Percentiles rank a stretch among this genome's conserved stretches.
Evolutionary conservation across 345 rosid species (phyloP).

Genomic region (Eucalyptus decipiens): DNA sequence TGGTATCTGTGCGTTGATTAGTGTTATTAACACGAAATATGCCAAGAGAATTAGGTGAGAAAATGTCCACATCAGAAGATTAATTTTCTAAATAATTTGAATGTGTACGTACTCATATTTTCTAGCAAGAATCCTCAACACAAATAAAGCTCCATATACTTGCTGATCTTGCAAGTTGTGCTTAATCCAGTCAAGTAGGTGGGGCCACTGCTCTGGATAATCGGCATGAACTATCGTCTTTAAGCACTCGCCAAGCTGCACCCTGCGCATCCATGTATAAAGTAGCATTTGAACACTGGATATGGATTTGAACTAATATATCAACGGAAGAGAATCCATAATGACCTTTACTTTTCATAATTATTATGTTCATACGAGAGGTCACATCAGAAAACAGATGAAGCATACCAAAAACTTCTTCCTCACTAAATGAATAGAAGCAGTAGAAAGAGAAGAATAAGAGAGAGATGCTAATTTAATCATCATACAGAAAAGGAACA

Average conservation of each 20-base stretch:
- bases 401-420: not conserved
- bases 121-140: constrained; percentile 85
- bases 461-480: not conserved
- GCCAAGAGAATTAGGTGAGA: not conserved
- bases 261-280: constrained; percentile 27
- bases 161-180: constrained; percentile 84
- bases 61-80: not conserved
- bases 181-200: constrained; percentile 90
- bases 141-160: constrained; percentile 85
- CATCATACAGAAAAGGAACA: not conserved
- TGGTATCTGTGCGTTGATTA: not conserved
- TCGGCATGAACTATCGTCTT: constrained; percentile 92
- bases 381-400: not conserved
- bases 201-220: constrained; percentile 99
- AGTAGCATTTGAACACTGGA: not conserved
- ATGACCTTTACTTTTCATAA: not conserved
- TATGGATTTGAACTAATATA: not conserved
- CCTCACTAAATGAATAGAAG: not conserved
- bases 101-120: constrained; percentile 77
- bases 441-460: not conserved
- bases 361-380: not conserved
- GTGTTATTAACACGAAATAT: not conserved
- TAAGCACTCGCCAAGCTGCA: constrained; percentile 94
- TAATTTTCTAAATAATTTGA: not conserved
- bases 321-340: not conserved